A percentile compares a stretch with the other conserved stretches of the same genome.
Evolutionary conservation across 1,139 yeast genomes (phyloP).

Genomic region (Saccharomycopsis crataegensis): DNA sequence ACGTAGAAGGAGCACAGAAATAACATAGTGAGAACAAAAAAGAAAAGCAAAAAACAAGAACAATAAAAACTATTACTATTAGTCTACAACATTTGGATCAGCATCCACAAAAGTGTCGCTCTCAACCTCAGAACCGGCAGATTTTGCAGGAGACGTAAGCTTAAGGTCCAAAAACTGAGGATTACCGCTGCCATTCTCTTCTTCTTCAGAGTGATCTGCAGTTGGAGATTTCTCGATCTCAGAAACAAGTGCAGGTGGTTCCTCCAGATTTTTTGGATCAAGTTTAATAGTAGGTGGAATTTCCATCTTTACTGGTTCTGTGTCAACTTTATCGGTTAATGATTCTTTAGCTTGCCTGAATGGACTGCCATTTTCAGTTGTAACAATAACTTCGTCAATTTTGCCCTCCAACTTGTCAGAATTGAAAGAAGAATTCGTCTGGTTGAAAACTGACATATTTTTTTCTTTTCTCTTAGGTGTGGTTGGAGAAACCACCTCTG

Average conservation of each 20-base stretch:
- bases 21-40: not conserved
- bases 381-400: constrained; percentile 11
- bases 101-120: not conserved
- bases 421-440: constrained; percentile 3
- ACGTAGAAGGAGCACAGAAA: not conserved
- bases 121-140: not conserved
- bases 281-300: not conserved
- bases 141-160: too few relatives aligned
- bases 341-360: not conserved
- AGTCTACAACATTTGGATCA: not conserved
- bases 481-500: not conserved
- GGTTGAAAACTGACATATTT: constrained; percentile 3
- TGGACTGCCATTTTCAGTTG: not conserved
- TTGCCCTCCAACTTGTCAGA: constrained; percentile 12
- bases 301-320: not conserved
- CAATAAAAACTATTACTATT: too few relatives aligned
- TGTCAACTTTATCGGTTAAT: not conserved
- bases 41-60: not conserved
- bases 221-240: not conserved
- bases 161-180: not conserved
- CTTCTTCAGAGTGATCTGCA: not conserved
- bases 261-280: not conserved
- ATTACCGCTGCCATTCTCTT: not conserved
- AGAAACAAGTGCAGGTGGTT: not conserved
- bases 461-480: constrained; percentile 1